These are phyloP conservation scores for Suillus fuscotomentosus DNA, from an alignment of 768 basidiomycete species.

Conservation along the genomic window DNA sequence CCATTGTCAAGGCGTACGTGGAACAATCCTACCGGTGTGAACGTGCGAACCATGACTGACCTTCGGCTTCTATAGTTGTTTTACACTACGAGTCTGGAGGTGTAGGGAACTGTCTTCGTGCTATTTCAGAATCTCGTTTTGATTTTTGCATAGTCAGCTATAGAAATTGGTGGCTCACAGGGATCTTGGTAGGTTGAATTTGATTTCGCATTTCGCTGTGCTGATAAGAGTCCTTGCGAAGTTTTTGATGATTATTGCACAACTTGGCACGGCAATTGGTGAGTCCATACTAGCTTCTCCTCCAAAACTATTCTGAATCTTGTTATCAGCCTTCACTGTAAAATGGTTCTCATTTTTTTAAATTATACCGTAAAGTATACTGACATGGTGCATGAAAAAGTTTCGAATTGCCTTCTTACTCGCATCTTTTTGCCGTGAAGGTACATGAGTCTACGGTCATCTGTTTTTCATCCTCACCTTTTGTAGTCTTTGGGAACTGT, in stretches of 20 bases:
- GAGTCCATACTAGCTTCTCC: conserved; percentile 10
- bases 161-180: conserved; percentile 46
- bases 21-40: background rate
- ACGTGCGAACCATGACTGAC: background rate
- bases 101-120: conserved; percentile 38
- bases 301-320: background rate
- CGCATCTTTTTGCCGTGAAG: conserved; percentile 43
- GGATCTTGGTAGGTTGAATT: conserved; percentile 38
- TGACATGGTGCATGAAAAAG: conserved; percentile 20
- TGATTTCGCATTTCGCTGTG: background rate
- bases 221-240: conserved; percentile 20
- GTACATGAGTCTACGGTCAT: conserved; percentile 27
- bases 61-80: conserved; percentile 37
- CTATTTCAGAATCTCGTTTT: background rate
- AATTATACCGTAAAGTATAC: background rate
- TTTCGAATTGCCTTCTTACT: conserved; percentile 41
- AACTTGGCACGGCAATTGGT: conserved; percentile 47
- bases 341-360: conserved; percentile 35
- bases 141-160: conserved; percentile 47
- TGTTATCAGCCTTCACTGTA: conserved; percentile 40
- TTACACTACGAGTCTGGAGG: conserved; percentile 61
- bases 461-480: background rate
- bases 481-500: conserved; percentile 44
- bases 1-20: conserved; percentile 55
- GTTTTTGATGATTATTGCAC: conserved; percentile 46